A percentile compares a stretch with the other conserved stretches of the same genome.
Conservation (phyloP, 106 monocot genomes). For the Cymbidium sinense region DNA sequence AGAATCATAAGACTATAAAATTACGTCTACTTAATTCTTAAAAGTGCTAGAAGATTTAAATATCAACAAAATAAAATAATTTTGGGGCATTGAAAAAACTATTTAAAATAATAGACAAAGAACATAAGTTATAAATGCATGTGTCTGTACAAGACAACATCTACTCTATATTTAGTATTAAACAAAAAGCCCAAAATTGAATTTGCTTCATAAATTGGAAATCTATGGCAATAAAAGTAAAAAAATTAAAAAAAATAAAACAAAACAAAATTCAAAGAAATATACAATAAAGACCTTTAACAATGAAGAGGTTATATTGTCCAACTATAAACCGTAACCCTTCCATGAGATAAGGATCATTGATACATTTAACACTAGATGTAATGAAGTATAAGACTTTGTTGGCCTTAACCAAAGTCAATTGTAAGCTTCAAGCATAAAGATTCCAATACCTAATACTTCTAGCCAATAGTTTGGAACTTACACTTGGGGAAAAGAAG, state of each 20-base stretch:
- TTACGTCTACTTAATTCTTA: background rate
- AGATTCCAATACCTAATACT: background rate
- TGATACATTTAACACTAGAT: no score
- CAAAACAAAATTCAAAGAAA: no score
- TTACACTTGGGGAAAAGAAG: background rate
- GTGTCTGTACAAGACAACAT: no score
- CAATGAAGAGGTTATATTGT: no score
- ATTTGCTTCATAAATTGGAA: no score
- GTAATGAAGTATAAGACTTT: background rate
- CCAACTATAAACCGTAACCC: no score
- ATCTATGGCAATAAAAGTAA: no score
- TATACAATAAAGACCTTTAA: no score
- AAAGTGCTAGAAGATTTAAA: background rate
- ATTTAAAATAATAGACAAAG: background rate
- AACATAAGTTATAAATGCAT: background rate
- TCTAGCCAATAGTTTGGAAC: background rate
- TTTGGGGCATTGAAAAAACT: background rate
- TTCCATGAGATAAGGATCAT: no score
- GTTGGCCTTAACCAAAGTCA: background rate
- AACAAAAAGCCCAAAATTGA: no score
- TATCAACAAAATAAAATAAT: background rate
- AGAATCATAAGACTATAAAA: background rate
- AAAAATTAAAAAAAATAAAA: no score
- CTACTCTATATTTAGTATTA: no score
- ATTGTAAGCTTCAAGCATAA: background rate